These are phyloP conservation scores for Microcos paniculata DNA, from an alignment of 345 rosid species.

Conservation along the genomic window DNA sequence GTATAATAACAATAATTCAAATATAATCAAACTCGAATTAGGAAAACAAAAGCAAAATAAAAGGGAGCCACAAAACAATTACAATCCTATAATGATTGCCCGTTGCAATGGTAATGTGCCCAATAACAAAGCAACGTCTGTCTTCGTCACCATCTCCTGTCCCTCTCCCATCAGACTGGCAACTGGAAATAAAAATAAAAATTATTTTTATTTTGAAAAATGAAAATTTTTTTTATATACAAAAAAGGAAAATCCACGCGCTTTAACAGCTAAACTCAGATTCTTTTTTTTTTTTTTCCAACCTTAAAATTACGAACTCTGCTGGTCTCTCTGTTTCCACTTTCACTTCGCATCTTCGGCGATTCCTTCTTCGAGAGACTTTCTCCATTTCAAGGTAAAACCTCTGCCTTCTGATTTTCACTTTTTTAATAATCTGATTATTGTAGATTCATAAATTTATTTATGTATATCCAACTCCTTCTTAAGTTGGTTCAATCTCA, in stretches of 20 bases:
- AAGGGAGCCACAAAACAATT: too few species aligned
- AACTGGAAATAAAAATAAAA: too few species aligned
- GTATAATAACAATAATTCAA: too few species aligned
- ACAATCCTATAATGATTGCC: too few species aligned
- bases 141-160: too few species aligned
- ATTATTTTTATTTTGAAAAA: neutral
- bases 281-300: slow-evolving; percentile 1
- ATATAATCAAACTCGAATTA: too few species aligned
- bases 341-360: neutral
- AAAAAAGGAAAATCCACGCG: neutral
- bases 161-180: too few species aligned
- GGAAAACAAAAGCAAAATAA: too few species aligned
- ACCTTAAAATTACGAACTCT: neutral
- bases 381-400: slow-evolving; percentile 2
- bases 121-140: too few species aligned
- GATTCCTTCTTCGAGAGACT: neutral
- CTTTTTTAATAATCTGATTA: neutral
- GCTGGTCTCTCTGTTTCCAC: neutral
- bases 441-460: neutral
- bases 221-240: neutral
- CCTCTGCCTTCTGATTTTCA: neutral
- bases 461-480: neutral
- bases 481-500: neutral
- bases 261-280: neutral
- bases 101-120: too few species aligned